phyloP scores from a whole-genome alignment of 73 alveolate species.

The Tetrahymena borealis region DNA sequence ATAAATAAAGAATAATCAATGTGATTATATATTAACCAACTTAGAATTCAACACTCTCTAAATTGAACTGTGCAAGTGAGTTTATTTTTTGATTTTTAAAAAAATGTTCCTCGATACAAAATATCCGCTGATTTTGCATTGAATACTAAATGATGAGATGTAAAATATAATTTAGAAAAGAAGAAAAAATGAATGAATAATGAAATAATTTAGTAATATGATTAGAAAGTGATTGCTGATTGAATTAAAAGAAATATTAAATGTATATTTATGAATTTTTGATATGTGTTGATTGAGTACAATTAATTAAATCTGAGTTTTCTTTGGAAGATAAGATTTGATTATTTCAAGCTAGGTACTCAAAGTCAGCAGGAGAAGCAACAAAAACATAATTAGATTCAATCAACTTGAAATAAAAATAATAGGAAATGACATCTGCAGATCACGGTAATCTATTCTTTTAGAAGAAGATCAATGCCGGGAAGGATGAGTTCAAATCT shows the following conservation, averaged over 20 bases:
- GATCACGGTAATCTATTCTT: neutral
- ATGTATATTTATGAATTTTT: neutral
- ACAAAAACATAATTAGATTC: neutral
- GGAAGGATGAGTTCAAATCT: neutral
- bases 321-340: neutral
- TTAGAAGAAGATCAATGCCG: neutral
- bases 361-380: neutral
- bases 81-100: too few relatives aligned
- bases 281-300: neutral
- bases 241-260: neutral
- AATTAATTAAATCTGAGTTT: neutral
- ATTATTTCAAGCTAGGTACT: neutral
- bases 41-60: too few relatives aligned
- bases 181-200: too few relatives aligned
- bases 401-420: neutral
- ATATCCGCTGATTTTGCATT: too few relatives aligned
- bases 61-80: too few relatives aligned
- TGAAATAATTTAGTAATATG: too few relatives aligned
- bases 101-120: too few relatives aligned
- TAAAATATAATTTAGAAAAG: too few relatives aligned
- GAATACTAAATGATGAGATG: too few relatives aligned
- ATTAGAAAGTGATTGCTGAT: too few relatives aligned
- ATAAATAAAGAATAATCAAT: too few relatives aligned
- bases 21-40: too few relatives aligned
- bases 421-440: neutral